Conservation (phyloP, 768 basidiomycete species). For the Lanmaoa rubissima region DNA sequence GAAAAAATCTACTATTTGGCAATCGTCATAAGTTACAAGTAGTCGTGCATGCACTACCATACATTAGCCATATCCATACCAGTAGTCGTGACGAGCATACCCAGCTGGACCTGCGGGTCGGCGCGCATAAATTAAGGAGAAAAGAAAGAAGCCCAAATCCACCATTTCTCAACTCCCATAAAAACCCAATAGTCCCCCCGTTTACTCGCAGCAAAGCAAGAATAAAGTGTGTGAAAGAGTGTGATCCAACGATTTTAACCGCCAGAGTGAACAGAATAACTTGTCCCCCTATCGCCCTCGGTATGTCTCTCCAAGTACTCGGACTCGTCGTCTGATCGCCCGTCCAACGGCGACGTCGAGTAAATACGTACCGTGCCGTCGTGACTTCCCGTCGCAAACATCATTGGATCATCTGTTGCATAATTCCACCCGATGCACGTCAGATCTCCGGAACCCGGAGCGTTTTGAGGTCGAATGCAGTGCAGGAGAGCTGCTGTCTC, state of each 20-base stretch:
- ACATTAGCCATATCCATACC: constrained; percentile 28
- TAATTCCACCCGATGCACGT: constrained; percentile 84
- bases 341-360: constrained; percentile 43
- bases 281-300: constrained; percentile 22
- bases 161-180: constrained; percentile 13
- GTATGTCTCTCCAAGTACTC: constrained; percentile 21
- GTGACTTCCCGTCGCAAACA: constrained; percentile 73
- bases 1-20: constrained; percentile 9
- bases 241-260: constrained; percentile 17
- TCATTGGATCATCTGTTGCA: constrained; percentile 46
- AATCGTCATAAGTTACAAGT: constrained; percentile 21
- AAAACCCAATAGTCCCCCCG: constrained; percentile 5
- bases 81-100: constrained; percentile 16
- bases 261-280: constrained; percentile 28
- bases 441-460: constrained; percentile 57
- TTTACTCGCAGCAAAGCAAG: neutral
- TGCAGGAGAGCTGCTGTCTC: constrained; percentile 74
- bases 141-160: neutral
- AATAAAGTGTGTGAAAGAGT: neutral
- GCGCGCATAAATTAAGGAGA: constrained; percentile 23
- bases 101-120: constrained; percentile 14
- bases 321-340: constrained; percentile 23
- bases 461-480: constrained; percentile 55
- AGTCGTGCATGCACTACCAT: constrained; percentile 21
- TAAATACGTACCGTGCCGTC: constrained; percentile 76